Evolutionary conservation across 1,284 basidiomycete species (phyloP).

Genomic region (Boletus albobrunnescens): DNA sequence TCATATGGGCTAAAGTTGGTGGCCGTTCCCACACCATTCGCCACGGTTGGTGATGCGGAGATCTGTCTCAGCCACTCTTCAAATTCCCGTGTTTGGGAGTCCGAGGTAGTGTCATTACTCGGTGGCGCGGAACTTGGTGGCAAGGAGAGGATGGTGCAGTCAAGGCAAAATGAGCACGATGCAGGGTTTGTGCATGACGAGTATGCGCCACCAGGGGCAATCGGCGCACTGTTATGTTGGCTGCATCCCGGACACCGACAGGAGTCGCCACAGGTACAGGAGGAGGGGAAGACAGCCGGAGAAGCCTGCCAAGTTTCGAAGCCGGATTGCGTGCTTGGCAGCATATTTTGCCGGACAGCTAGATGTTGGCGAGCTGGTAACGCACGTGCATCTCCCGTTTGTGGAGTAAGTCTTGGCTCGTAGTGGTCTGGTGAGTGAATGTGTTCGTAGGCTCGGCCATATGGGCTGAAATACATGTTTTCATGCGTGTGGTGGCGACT

Average conservation of each 20-base stretch:
- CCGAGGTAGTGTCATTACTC: constrained; percentile 17
- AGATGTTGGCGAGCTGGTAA: constrained; percentile 19
- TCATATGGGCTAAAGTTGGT: constrained; percentile 28
- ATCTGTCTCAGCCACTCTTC: constrained; percentile 51
- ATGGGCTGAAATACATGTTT: constrained; percentile 52
- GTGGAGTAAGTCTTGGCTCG: constrained; percentile 20
- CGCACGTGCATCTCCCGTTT: constrained; percentile 20
- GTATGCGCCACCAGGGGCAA: constrained; percentile 31
- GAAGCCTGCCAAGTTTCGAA: constrained; percentile 27
- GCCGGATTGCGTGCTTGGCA: constrained; percentile 15
- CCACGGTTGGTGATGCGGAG: constrained; percentile 17
- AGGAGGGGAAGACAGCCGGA: constrained; percentile 31
- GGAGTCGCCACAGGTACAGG: constrained; percentile 50
- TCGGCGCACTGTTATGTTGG: constrained; percentile 40
- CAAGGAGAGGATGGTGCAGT: constrained; percentile 53
- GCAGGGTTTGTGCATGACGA: constrained; percentile 43
- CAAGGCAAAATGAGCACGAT: constrained; percentile 53
- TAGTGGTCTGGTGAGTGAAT: constrained; percentile 33
- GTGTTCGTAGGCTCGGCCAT: constrained; percentile 56
- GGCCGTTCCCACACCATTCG: constrained; percentile 17
- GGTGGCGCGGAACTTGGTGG: constrained; percentile 35
- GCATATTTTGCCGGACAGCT: constrained; percentile 13
- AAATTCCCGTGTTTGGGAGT: constrained; percentile 36
- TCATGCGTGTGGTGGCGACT: constrained; percentile 44
- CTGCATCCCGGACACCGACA: constrained; percentile 54